phyloP scores from a whole-genome alignment of 78 protist species.

The Dictyostelium firmibasis region DNA sequence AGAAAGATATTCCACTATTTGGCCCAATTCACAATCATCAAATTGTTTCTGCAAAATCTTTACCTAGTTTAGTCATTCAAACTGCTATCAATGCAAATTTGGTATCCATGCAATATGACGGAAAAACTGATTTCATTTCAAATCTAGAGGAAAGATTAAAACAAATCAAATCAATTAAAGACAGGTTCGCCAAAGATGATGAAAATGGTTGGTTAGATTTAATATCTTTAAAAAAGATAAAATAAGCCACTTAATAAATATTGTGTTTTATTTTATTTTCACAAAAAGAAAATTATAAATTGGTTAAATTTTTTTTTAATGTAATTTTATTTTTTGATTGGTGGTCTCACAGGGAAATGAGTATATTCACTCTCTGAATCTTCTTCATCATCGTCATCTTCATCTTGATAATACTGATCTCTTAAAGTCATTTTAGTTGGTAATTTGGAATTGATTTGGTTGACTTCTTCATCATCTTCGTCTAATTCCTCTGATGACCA shows the following conservation, averaged over 20 bases:
- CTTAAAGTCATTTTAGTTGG: neutral
- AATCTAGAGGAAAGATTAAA: constrained; percentile 76
- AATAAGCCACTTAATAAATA: neutral
- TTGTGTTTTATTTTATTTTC: neutral
- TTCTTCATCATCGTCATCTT: constrained; percentile 9
- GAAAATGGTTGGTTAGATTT: constrained; percentile 77
- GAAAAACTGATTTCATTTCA: constrained; percentile 61
- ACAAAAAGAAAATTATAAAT: no score
- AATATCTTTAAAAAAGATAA: constrained; percentile 10
- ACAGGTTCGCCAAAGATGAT: constrained; percentile 70
- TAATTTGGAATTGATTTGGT: neutral
- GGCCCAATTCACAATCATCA: constrained; percentile 73
- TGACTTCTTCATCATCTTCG: neutral
- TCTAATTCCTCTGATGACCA: constrained; percentile 21
- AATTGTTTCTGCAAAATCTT: constrained; percentile 58
- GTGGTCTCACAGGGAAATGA: constrained; percentile 10
- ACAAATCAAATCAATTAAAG: constrained; percentile 75
- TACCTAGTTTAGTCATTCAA: constrained; percentile 62
- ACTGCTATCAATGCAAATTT: constrained; percentile 76
- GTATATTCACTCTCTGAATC: neutral
- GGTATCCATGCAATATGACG: constrained; percentile 65
- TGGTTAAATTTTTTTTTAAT: no score
- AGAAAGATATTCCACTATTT: constrained; percentile 72
- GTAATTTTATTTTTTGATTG: neutral
- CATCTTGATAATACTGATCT: constrained; percentile 1